Percentiles rank a stretch among this genome's conserved stretches.
Evolutionary conservation across 352 stramenopile species (phyloP).

Genomic region (Pythium diclinum): DNA sequence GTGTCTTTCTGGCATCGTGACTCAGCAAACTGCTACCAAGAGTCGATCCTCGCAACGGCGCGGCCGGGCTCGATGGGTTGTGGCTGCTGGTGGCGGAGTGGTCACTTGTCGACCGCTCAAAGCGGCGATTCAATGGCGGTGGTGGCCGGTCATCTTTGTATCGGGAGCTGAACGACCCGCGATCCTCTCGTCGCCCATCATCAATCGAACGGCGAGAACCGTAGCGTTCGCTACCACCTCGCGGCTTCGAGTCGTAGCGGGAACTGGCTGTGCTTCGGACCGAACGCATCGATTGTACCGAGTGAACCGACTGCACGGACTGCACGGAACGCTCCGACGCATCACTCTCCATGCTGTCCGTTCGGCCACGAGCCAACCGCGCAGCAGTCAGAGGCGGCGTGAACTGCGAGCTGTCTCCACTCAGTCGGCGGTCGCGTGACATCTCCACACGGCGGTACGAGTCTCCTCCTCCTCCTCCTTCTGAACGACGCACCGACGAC

Average conservation of each 20-base stretch:
- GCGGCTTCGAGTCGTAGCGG: slow-evolving; percentile 19
- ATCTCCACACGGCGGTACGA: slow-evolving; percentile 29
- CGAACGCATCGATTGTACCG: slow-evolving; percentile 19
- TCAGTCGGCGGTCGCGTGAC: slow-evolving; percentile 12
- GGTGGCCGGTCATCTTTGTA: slow-evolving; percentile 10
- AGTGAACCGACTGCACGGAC: slow-evolving; percentile 19
- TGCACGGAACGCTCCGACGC: slow-evolving; percentile 20
- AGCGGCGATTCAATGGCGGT: not conserved
- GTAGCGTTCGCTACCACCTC: slow-evolving; percentile 9
- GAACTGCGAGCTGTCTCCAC: slow-evolving; percentile 5
- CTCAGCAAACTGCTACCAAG: slow-evolving; percentile 15
- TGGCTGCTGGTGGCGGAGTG: slow-evolving; percentile 12
- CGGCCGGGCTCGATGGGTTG: not conserved
- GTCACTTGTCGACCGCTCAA: slow-evolving; percentile 25
- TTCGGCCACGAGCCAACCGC: slow-evolving; percentile 1
- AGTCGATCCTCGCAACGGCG: slow-evolving; percentile 15
- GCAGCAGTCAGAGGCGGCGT: slow-evolving; percentile 9
- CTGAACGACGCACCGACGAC: slow-evolving; percentile 16
- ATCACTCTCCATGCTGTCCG: slow-evolving; percentile 29
- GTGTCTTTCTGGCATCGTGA: slow-evolving; percentile 9
- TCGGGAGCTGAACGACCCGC: slow-evolving; percentile 9
- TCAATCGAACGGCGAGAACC: slow-evolving; percentile 17
- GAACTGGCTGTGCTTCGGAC: slow-evolving; percentile 23
- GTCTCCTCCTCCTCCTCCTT: not conserved
- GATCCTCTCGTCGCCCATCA: slow-evolving; percentile 11